Base-by-base conservation (phyloP, 2,329 filamentous ascomycete genomes). In the Nigrospora sphaerica region DNA sequence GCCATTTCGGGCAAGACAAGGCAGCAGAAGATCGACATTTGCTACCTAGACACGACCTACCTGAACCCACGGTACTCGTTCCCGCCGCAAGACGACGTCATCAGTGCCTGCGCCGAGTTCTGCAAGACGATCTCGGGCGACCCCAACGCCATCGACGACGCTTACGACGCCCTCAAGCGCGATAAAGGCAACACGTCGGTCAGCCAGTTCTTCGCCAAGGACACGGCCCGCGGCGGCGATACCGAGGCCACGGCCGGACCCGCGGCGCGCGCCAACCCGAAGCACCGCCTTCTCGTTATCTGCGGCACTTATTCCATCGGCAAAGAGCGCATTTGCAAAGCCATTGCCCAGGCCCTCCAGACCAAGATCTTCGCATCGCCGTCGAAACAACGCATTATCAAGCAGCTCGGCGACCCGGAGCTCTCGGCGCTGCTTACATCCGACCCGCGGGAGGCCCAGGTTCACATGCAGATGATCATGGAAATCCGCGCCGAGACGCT, bases 291-390 rank as follows among this genome's bases (percentile, higher is more conserved):
- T 3, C 77, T 98, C 0, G 88, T 98, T 6, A 81, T 98, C 7
- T 95, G 95, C 50, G 93, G 93, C 39, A 98, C 93, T 0, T 98
- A 98, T 68, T 95, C 87, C 56, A 98, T 98, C 58, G 93, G 93
- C 60, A 98, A 98, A 68, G 93, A 98, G 65, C 85, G 91, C 36
- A 91, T 98, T 54, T 97, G 92, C 62, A 75, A 95, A 32, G 91
- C 89, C 38, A 95, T 98, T 52, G 93, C 93, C 4, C 81, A 85
- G 56, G 91, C 91, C 0, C 74, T 98, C 3, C 74, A 82, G 35
- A 88, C 84, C 55, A 95, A 95, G 61, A 97, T 98, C 51, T 98
- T 86, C 60, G 92, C 92, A 0, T 81, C 88, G 1, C 73, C 89
- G 0, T 74, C 78, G 45, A 98, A 98, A 68, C 86, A 89, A 62